Evolutionary conservation across 2,329 filamentous ascomycete genomes (phyloP), one percentile per base, ranked within the genome.

Genomic region (Aplosporella prunicola): DNA sequence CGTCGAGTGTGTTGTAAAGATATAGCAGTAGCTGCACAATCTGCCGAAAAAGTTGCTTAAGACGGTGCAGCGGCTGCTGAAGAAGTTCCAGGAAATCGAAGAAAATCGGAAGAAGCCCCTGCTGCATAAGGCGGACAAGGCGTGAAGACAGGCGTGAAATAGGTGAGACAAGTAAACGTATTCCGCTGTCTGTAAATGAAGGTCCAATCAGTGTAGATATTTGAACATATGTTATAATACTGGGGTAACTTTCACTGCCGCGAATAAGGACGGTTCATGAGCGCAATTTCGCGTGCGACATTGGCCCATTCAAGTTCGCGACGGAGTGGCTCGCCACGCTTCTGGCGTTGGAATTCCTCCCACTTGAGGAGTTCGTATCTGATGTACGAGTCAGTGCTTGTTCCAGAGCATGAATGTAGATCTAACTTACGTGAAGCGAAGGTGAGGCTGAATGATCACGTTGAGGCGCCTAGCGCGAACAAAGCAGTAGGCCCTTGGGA

Each of bases 401-500:
- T 25, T 14, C 23, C 13, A 13, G 15, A 9, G 13, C 20, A 18
- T 11, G 15, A 10, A 23, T 18, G n/a, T 14, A 20, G 7, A 9
- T 35, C n/a, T 11, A 9, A 55, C 61, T 55, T 48, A 94, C 48
- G 83, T 82, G 62, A 98, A 98, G 41, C 86, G 76, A 39, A 98
- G 71, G 64, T 98, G 89, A 9, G 91, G 91, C 58, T 98, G 91
- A 46, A 98, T 96, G 46, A 98, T 98, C 35, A 98, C 91, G 54
- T 98, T 98, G 32, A 98, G 69, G 43, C 91, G 74, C 36, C 91
- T 76, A 14, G 91, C 91, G 20, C 91, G 80, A 24, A 98, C 91
- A 58, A 89, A 96, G 59, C 91, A 96, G 61, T 98, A 98, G 42
- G 91, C 91, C 39, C 84, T 75, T 9, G 91, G 87, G 50, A 96